phyloP scores from a whole-genome alignment of 1,139 yeast species.

The Scheffersomyces segobiensis region DNA sequence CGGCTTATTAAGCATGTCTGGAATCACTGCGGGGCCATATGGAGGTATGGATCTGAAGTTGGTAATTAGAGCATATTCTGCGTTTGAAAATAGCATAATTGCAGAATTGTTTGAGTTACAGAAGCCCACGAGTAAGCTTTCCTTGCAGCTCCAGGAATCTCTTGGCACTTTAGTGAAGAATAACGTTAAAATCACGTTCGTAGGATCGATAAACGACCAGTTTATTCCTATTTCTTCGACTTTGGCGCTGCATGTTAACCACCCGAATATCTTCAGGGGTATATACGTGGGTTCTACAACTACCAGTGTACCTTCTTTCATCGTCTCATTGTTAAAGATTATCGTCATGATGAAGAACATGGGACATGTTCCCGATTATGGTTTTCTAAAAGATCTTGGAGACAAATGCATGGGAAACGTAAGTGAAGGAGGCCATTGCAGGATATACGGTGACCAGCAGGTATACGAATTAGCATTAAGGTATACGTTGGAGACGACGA shows the following conservation, averaged over 20 bases:
- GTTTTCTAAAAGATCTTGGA: constrained; percentile 31
- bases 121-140: constrained; percentile 33
- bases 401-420: constrained; percentile 28
- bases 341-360: constrained; percentile 37
- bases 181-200: constrained; percentile 51
- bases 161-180: constrained; percentile 31
- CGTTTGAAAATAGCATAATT: constrained; percentile 48
- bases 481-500: constrained; percentile 41
- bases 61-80: constrained; percentile 47
- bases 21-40: constrained; percentile 46
- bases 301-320: constrained; percentile 28
- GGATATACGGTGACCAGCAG: constrained; percentile 22
- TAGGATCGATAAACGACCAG: constrained; percentile 49
- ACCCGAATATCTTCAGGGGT: constrained; percentile 55
- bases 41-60: constrained; percentile 46
- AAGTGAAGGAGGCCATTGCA: constrained; percentile 31
- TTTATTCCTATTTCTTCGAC: constrained; percentile 47
- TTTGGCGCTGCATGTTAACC: constrained; percentile 43
- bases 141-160: constrained; percentile 31
- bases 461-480: constrained; percentile 33
- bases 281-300: constrained; percentile 27
- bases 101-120: constrained; percentile 50
- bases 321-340: constrained; percentile 33
- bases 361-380: constrained; percentile 35
- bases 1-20: constrained; percentile 49